Evolutionary conservation across 2,329 filamentous ascomycete genomes (phyloP), one percentile per base, ranked within the genome.

Genomic region (Sclerotinia nivalis): DNA sequence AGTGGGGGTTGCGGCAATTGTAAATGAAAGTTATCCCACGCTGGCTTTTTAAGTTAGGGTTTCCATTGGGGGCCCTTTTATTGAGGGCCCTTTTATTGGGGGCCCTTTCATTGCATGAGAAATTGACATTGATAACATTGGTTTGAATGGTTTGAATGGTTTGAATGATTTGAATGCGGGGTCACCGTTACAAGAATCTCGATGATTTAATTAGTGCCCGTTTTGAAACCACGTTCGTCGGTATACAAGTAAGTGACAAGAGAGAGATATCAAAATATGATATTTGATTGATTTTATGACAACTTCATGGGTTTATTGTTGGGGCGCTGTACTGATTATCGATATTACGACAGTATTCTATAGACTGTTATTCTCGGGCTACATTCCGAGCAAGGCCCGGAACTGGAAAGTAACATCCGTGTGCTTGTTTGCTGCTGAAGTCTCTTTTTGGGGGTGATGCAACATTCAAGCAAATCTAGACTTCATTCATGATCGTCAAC

Each of bases 1-100:
- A 47, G 59, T 61, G 59, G 59, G 59, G 59, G 13, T 15, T 31
- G 59, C 43, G 43, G 43, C 43, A 61, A 47, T 61, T 28, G 59
- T 10, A 22, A 47, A 31, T 7, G 43, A 45, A 47, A 47, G 0
- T 15, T 47, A 20, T 31, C 58, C 43, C 59, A 47, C 25, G 59
- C 40, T 22, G 40, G 28, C 25, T 31, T 28, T 43, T 43, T 40
- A 15, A 43, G 40, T 28, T 60, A 13, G 20, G 34, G n/a, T 45
- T 45, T 28, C 15, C 15, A 60, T 60, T 59, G 37, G 37, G 37
- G 37, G 37, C 12, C 10, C 12, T 13, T 40, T 13, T 2, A 13
- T 13, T 40, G 9, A 9, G 4, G 4, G 10, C n/a, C n/a, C n/a
- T n/a, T n/a, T n/a, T n/a, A 60, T 60, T 59, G 37, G 37, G 37